Percentiles rank a stretch among this genome's conserved stretches.
phyloP scores from a whole-genome alignment of 1,284 basidiomycete genomes.

The Boletus mariae region DNA sequence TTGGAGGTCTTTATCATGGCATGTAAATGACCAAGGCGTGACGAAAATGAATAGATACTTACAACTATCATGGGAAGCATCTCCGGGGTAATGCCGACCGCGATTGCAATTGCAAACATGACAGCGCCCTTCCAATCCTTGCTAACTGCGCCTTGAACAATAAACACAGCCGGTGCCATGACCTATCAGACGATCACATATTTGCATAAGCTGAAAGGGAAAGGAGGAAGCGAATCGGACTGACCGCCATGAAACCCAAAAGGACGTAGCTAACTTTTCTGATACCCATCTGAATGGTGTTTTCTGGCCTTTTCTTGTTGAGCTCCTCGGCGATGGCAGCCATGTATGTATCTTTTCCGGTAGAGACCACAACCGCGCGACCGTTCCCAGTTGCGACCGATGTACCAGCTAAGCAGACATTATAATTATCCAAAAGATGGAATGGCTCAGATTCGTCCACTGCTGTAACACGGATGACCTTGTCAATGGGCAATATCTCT shows the following conservation, averaged over 20 bases:
- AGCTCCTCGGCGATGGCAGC: conserved; percentile 33
- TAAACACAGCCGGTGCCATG: conserved; percentile 30
- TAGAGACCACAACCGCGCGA: conserved; percentile 30
- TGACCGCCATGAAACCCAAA: conserved; percentile 30
- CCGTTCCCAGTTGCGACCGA: conserved; percentile 31
- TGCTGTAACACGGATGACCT: conserved; percentile 15
- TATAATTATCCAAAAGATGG: conserved; percentile 28
- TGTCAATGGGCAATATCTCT: conserved; percentile 31
- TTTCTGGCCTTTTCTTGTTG: conserved; percentile 30
- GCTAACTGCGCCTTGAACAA: conserved; percentile 31
- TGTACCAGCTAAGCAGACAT: conserved; percentile 32
- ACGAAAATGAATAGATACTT: conserved; percentile 2
- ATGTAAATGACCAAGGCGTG: conserved; percentile 5
- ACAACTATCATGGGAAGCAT: conserved; percentile 36
- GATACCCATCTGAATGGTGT: conserved; percentile 29
- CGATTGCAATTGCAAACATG: conserved; percentile 32
- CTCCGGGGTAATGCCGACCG: conserved; percentile 31
- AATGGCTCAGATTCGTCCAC: conserved; percentile 20
- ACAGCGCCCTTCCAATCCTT: conserved; percentile 31
- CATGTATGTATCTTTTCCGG: conserved; percentile 33
- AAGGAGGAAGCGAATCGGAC: neutral
- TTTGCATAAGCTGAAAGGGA: neutral
- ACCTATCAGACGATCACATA: conserved; percentile 12
- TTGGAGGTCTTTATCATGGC: conserved; percentile 26
- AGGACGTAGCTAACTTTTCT: conserved; percentile 34